A percentile compares a stretch with the other conserved stretches of the same genome.
phyloP scores from a whole-genome alignment of 2,329 filamentous ascomycete species.

The Ceratocystis lukuohia region DNA sequence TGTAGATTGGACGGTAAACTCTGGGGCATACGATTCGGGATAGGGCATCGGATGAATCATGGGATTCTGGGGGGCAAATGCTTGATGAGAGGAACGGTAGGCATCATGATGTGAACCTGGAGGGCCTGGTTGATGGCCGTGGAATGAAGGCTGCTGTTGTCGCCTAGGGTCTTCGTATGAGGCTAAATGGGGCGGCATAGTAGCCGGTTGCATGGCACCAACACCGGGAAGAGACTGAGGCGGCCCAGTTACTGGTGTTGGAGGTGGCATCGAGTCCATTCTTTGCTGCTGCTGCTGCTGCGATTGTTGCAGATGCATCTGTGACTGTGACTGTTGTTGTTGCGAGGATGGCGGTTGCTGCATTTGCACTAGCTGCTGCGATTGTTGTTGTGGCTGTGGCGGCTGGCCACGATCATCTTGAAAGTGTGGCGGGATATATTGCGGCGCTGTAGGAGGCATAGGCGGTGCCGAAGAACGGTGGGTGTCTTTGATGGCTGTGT shows the following conservation, averaged over 20 bases:
- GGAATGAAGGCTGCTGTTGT: not conserved
- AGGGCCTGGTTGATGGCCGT: slow-evolving; percentile 1
- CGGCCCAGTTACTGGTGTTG: not conserved
- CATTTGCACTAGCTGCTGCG: not conserved
- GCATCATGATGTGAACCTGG: not conserved
- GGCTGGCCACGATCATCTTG: slow-evolving; percentile 3
- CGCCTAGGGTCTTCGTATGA: slow-evolving; percentile 3
- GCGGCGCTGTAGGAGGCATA: not conserved
- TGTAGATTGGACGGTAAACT: slow-evolving; percentile 2
- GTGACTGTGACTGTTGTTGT: slow-evolving; percentile 3
- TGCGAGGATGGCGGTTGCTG: slow-evolving; percentile 15
- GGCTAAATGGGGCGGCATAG: not conserved
- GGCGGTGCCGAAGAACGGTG: slow-evolving; percentile 9
- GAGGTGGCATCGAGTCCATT: slow-evolving; percentile 10
- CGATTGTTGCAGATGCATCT: slow-evolving; percentile 22
- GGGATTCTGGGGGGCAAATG: slow-evolving; percentile 9
- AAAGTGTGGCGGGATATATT: not conserved
- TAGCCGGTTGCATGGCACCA: not conserved
- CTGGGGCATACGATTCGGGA: not conserved
- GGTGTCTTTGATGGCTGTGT: slow-evolving; percentile 21
- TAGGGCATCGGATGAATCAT: slow-evolving; percentile 15
- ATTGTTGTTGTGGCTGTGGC: not conserved
- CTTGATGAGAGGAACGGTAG: not conserved
- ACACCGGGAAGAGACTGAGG: not conserved
- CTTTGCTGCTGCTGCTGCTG: slow-evolving; percentile 20